These are phyloP conservation scores for Gloeopeniophorella convolvens DNA, from an alignment of 768 basidiomycete genomes.

Conservation along the genomic window DNA sequence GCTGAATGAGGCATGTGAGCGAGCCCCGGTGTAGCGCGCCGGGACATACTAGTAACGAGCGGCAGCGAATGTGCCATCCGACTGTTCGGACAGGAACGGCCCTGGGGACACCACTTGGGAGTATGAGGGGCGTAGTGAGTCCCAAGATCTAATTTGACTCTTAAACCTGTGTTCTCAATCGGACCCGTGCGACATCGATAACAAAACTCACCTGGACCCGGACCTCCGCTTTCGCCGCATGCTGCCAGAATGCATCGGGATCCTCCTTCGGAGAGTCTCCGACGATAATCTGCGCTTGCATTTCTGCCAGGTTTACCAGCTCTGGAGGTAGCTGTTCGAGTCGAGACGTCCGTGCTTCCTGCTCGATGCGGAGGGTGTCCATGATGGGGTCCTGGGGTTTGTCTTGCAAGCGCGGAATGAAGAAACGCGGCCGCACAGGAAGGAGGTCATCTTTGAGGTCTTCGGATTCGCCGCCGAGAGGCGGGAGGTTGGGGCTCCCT, in stretches of 20 bases:
- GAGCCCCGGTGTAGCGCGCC: neutral
- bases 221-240: neutral
- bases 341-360: neutral
- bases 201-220: slow-evolving; percentile 7
- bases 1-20: slow-evolving; percentile 30
- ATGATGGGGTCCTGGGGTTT: slow-evolving; percentile 77
- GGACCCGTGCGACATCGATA: neutral
- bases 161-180: slow-evolving; percentile 19
- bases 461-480: neutral
- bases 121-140: slow-evolving; percentile 38
- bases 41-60: slow-evolving; percentile 53
- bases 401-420: slow-evolving; percentile 58
- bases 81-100: slow-evolving; percentile 67
- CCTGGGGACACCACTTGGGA: slow-evolving; percentile 31
- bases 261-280: neutral
- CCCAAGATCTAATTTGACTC: slow-evolving; percentile 60
- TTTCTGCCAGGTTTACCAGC: slow-evolving; percentile 9
- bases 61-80: slow-evolving; percentile 42
- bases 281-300: neutral
- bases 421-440: slow-evolving; percentile 35
- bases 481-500: slow-evolving; percentile 6
- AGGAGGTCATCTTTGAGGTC: slow-evolving; percentile 11
- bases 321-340: neutral
- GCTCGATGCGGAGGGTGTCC: slow-evolving; percentile 39
- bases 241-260: slow-evolving; percentile 2